Base-by-base conservation (phyloP, 2,329 filamentous ascomycete genomes). In the Coniochaeta sp. region DNA sequence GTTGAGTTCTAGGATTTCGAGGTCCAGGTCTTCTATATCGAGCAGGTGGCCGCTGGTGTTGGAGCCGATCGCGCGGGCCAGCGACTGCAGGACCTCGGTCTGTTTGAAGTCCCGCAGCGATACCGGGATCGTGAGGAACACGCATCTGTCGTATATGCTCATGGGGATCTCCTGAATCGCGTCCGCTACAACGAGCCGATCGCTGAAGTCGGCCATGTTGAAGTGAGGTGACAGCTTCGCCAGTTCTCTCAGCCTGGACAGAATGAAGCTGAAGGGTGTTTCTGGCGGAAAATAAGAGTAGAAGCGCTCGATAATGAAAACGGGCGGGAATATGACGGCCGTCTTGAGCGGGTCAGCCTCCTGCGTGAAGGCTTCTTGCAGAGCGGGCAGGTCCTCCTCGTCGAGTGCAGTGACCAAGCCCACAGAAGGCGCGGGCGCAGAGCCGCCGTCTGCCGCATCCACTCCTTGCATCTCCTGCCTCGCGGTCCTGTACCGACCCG, bases 361-460 rank as follows among this genome's bases (percentile, higher is more conserved):
- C 1, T 69, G 66, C 1, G 65, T 55, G 73, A 97, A 87, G 0
- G 85, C 84, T 8, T 72, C 62, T 26, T 73, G 71, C 14, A 99
- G 75, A 26, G 75, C 67, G 0, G 67, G 67, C 45, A 91, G 77
- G 67, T 97, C 91, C 9, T 77, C 72, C 3, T 75, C 65, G 48
- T 92, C 86, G 48, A 97, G 74, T 0, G 88, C 86, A 1, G 91
- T 95, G 26, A 96, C 90, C 16, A 83, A 73, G 1, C 94, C 92
- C 4, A 86, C 66, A 42, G 31, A 24, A 12, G 26, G 16, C 6
- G 48, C 24, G 64, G 20, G 55, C 54, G 22, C 57, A 57, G 13
- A 63, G 57, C 4, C 57, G 54, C 57, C 49, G 46, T 45, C 49
- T 38, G 56, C 52, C n/a, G 38, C 49, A 5, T 35, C 51, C 16